These are phyloP conservation scores for Adenanthera pavonina DNA, from an alignment of 306 rosid genomes.

Conservation along the genomic window DNA sequence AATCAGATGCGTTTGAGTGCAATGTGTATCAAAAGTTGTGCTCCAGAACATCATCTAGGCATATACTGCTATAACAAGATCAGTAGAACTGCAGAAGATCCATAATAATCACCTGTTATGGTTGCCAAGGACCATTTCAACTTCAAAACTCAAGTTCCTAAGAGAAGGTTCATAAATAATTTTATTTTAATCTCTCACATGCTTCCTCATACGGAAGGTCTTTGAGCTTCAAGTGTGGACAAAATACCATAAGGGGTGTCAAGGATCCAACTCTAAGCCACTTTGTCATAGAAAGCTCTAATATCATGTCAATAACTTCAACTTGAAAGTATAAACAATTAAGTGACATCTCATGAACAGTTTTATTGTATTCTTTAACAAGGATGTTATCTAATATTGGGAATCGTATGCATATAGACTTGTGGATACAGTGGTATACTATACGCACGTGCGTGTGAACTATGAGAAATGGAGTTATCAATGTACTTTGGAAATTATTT, in stretches of 20 bases:
- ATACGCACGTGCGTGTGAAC: not conserved
- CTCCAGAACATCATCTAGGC: constrained; percentile 9
- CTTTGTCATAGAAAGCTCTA: no score
- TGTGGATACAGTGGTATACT: not conserved
- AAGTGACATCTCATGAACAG: no score
- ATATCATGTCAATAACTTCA: no score
- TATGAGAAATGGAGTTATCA: not conserved
- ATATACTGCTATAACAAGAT: constrained; percentile 14
- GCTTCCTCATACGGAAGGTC: no score
- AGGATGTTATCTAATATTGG: not conserved
- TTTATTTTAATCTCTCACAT: not conserved
- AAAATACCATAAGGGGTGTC: no score
- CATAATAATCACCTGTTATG: not conserved
- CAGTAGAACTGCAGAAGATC: not conserved
- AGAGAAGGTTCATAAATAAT: not conserved
- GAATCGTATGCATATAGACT: not conserved
- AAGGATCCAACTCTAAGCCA: no score
- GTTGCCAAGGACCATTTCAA: not conserved
- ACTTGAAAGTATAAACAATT: no score
- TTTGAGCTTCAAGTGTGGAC: no score
- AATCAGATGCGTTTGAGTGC: constrained; percentile 27
- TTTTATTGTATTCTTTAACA: no score
- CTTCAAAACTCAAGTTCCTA: not conserved
- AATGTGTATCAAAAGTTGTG: not conserved
- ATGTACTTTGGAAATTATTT: not conserved